Base-by-base conservation (phyloP, 2,329 filamentous ascomycete species). In the Zasmidium citrigriseum region DNA sequence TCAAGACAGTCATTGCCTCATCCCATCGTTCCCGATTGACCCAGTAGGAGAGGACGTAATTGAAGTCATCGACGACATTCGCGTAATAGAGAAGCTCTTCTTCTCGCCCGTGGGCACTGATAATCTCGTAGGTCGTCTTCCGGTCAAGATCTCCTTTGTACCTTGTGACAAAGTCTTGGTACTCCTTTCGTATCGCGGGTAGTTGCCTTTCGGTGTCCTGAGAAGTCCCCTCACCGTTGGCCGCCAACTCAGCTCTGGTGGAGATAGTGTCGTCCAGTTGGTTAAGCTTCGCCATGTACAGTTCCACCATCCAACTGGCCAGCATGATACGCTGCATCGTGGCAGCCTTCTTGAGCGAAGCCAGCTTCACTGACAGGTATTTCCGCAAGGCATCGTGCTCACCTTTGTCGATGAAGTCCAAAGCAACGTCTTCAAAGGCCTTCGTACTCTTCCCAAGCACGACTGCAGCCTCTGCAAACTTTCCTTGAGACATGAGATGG, bases 271-370 rank as follows among this genome's bases (percentile, higher is more conserved):
- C 95, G 70, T 99, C 95, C 2, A 99, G 82, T 2, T 90, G 89
- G 72, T 99, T 97, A 45, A 99, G 83, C 75, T 96, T 97, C 4
- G 92, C 90, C 92, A 99, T 99, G 75, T 93, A 99, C 1, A 98
- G 83, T 74, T 99, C 95, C 10, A 97, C 83, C 46, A 99, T 83
- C 95, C 95, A 99, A 65, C 89, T 93, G 1, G 93, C 90, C 64
- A 98, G 87, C 91, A 99, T 96, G 64, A 90, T 89, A 58, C 93
- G 83, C 75, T 99, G 95, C 93, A 99, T 99, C 25, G 88, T 80
- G 1, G 88, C 87, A 1, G 88, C 84, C 74, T 93, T 96, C 73
- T 92, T 96, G 70, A 92, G 87, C 0, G 85, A 88, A 7, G 84
- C 83, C 27, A 99, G 80, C 75, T 96, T 97, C 0, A 91, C 90